Evolutionary conservation across 768 basidiomycete genomes (phyloP), one percentile per base, ranked within the genome.

Genomic region (Podaxis carcinomalis): DNA sequence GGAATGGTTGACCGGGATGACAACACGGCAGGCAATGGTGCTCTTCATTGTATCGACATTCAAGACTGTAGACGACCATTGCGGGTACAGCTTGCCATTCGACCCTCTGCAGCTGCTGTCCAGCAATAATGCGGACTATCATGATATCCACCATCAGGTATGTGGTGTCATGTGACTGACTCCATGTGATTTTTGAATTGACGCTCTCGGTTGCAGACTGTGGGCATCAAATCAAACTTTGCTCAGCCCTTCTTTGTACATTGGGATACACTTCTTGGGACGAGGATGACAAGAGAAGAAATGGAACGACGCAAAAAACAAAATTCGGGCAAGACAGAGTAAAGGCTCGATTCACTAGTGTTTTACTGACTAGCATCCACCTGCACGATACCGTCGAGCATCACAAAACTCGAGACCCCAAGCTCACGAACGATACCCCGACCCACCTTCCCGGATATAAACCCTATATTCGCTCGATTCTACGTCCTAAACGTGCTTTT

Each of bases 91-190:
- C 32, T 73, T 98, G 11, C 93, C 95, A 49, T 96, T 89, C 75
- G 97, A 99, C 68, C 97, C 95, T 0, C 74, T 95, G 27, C 96
- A 98, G 73, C 68, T 92, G 68, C 64, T 98, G 58, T 91, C 87
- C 53, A 75, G 80, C 3, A 99, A 99, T 71, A 97, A 93, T 71
- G 90, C 95, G 0, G 93, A 96, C 73, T 99, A 96, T 73, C 96
- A 98, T 72, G 96, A 98, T 72, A 97, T 98, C 62, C 96, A 98
- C 69, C 96, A 98, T 73, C 94, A 95, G 80, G 91, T 89, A 67
- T 0, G 51, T 74, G 75, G n/a, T 32, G 32, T 32, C 42, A 40
- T 44, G 6, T n/a, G 4, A 23, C 23, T 50, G n/a, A 55, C 54
- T 35, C 47, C 13, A 27, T 39, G 21, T 46, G 39, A 9, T 53